A percentile compares a stretch with the other conserved stretches of the same genome.
Conservation (phyloP, 1,284 basidiomycete genomes). For the Cystobasidium pallidum region DNA sequence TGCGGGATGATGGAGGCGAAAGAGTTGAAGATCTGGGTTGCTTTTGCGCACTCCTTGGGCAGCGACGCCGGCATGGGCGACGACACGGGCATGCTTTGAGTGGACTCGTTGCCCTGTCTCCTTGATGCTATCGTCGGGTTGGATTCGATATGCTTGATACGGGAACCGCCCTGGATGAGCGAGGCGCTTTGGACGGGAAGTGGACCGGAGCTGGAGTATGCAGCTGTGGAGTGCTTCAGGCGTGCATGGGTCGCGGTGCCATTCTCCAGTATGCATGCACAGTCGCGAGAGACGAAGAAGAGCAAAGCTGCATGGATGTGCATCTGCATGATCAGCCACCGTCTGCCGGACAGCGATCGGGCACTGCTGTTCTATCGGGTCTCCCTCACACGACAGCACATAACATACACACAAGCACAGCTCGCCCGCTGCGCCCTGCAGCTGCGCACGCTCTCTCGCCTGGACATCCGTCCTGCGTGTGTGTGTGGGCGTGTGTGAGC, state of each 20-base stretch:
- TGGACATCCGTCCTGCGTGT: neutral
- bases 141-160: no score
- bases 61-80: conserved; percentile 58
- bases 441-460: neutral
- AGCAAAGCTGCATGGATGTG: neutral
- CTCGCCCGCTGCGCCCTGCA: neutral
- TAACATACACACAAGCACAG: no score
- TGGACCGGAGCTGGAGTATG: no score
- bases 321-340: neutral
- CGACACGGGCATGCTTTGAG: conserved; percentile 16
- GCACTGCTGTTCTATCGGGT: neutral
- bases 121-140: no score
- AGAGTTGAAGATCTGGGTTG: conserved; percentile 57
- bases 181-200: conserved; percentile 4
- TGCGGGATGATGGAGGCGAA: conserved; percentile 58
- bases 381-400: no score
- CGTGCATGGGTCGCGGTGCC: neutral
- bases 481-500: neutral
- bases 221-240: conserved; percentile 4
- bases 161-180: neutral
- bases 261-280: neutral
- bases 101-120: no score
- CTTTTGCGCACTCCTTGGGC: conserved; percentile 63
- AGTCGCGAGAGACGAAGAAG: neutral
- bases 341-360: neutral